A percentile compares a stretch with the other conserved stretches of the same genome.
Conservation (phyloP, 208 protist genomes). For the Trypanosoma melophagium region DNA sequence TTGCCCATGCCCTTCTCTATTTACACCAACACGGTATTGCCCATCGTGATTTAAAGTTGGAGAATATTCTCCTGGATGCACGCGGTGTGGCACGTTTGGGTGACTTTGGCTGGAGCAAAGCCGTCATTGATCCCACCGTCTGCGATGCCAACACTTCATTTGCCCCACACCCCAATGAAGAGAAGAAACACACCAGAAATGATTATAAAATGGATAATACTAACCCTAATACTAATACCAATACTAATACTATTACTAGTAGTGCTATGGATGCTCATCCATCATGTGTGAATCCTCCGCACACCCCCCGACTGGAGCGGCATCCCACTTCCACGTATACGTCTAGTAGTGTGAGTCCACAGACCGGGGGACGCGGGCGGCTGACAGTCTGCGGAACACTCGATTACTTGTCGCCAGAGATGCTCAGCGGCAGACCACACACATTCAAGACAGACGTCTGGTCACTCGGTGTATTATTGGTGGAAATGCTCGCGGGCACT, state of each 20-base stretch:
- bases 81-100: constrained; percentile 95
- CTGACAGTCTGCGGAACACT: constrained; percentile 96
- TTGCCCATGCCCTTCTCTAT: constrained; percentile 63
- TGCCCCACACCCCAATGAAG: background rate
- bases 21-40: constrained; percentile 72
- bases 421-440: constrained; percentile 76
- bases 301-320: too few species aligned
- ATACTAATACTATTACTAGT: background rate
- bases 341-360: too few species aligned
- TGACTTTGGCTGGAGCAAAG: constrained; percentile 98
- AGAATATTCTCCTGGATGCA: constrained; percentile 84
- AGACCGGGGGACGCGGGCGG: constrained; percentile 6
- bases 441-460: constrained; percentile 81
- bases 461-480: constrained; percentile 85
- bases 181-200: background rate
- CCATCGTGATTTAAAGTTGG: constrained; percentile 91
- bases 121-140: constrained; percentile 13
- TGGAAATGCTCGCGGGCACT: constrained; percentile 76
- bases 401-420: constrained; percentile 99
- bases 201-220: constrained; percentile 6
- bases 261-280: background rate
- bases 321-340: too few species aligned
- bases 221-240: constrained; percentile 13
- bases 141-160: background rate
- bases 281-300: too few species aligned